Percentiles rank a stretch among this genome's conserved stretches.
phyloP scores from a whole-genome alignment of 306 rosid species.

The apple (Malus domestica) region ASM211411v1 NC_041798.1:38818501-38819000 shows the following conservation, averaged over 20 bases:
- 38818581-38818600: conserved; percentile 1
- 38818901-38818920: neutral
- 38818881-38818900: neutral
- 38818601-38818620: neutral
- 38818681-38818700: neutral
- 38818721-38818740: neutral
- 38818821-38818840: neutral
- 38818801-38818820: neutral
- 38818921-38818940: neutral
- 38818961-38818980: neutral
- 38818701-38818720: neutral
- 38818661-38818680: neutral
- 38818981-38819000: neutral
- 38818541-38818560: neutral
- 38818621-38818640: neutral
- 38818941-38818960: neutral
- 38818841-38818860: neutral
- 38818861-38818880: neutral
- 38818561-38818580: neutral
- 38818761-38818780: neutral
- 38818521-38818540: neutral
- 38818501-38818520: neutral
- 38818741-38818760: neutral
- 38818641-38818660: neutral
- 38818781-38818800: neutral